Evolutionary conservation across 2,329 filamentous ascomycete genomes (phyloP), one percentile per base, ranked within the genome.

Genomic region (Aureobasidium namibiae): DNA sequence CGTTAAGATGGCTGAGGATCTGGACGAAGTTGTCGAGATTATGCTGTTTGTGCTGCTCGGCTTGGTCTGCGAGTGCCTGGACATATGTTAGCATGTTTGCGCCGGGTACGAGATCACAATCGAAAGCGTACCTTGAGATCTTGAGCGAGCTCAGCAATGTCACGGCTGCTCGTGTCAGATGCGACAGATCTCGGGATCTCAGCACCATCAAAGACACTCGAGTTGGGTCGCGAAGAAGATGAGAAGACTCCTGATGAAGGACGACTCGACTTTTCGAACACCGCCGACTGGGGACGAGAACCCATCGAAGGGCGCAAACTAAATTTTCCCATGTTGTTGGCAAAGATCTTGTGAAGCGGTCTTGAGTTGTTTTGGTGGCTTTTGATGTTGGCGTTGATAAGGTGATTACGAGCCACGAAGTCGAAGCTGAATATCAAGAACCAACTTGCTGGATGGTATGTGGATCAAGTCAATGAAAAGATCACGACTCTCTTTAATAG

Each of bases 251-350:
- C 52, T 8, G 52, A 44, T 1, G 52, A 54, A 33, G 52, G 38
- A 26, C 52, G 52, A 26, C 52, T 56, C 13, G 26, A 34, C 39
- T 45, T 56, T 7, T 56, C 52, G 11, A 56, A 56, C 3, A 56
- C 52, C 9, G 26, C 52, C 13, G 52, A 56, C 4, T 41, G 18
- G 11, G 52, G 52, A 34, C 52, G 52, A 23, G 36, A 44, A 1
- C 52, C 52, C 52, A 56, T 56, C 13, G 52, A 56, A 36, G 52
- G 52, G 13, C 52, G 52, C 26, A 56, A 56, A 39, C 52, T 56
- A 14, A 56, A 45, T 56, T 45, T 56, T 8, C 52, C 52, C 52
- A 56, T 56, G 38, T 45, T 45, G 16, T 24, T 38, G 48, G 16
- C 18, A 26, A 4, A 26, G 33, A 26, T 52, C 16, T 11, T 29